phyloP scores from a whole-genome alignment of 306 rosid genomes.

The Prunus kanzakura region DNA sequence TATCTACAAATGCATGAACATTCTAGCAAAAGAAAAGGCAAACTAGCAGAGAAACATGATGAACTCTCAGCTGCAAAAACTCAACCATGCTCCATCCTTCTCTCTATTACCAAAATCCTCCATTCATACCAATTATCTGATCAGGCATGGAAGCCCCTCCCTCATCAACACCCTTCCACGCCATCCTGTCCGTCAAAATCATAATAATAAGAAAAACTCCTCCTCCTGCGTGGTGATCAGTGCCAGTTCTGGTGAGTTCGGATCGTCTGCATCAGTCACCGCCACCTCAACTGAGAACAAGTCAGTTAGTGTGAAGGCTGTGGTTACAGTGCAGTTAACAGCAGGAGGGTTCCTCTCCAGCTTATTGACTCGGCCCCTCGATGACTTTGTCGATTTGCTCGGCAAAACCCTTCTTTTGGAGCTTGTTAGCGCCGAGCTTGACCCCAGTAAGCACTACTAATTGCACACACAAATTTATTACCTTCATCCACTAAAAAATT shows the following conservation, averaged over 20 bases:
- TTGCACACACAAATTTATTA: too few relatives aligned
- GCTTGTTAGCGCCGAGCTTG: slow-evolving; percentile 44
- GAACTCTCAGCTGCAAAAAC: neutral
- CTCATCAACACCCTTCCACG: neutral
- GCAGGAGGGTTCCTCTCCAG: slow-evolving; percentile 34
- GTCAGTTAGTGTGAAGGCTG: slow-evolving; percentile 16
- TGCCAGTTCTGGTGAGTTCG: neutral
- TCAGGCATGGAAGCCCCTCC: neutral
- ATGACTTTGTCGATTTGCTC: slow-evolving; percentile 57
- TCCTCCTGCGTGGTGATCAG: neutral
- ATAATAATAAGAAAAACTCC: neutral
- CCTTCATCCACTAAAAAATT: too few relatives aligned
- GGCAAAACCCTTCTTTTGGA: slow-evolving; percentile 65
- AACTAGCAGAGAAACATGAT: neutral
- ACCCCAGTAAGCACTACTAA: slow-evolving; percentile 27
- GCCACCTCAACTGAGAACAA: neutral
- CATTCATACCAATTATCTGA: neutral
- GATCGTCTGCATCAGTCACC: neutral
- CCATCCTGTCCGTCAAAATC: neutral
- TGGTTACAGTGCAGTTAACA: slow-evolving; percentile 26
- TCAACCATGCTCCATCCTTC: neutral
- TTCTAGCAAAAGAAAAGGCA: neutral
- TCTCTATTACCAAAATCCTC: neutral
- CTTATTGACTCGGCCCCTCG: slow-evolving; percentile 42
- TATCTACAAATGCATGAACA: neutral